Evolutionary conservation across 2,329 filamentous ascomycete genomes (phyloP), one percentile per base, ranked within the genome.

Genomic region (Colletotrichum sublineola): DNA sequence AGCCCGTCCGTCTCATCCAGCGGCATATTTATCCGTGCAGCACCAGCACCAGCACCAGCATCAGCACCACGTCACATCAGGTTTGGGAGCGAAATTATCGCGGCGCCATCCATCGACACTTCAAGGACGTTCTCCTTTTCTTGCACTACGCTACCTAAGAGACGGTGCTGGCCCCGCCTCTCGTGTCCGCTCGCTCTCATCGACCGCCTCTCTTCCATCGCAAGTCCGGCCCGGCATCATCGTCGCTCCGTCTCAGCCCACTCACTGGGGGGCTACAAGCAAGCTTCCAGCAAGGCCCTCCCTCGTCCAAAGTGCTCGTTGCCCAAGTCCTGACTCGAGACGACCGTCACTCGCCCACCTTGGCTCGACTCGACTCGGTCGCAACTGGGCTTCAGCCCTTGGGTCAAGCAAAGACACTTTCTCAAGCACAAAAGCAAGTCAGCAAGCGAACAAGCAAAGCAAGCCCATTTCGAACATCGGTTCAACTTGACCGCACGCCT

Each of bases 271-370:
- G 9, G 12, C 40, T 15, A 15, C 40, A 42, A 61, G 42, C 44
- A 62, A 40, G 42, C 14, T 50, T 38, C 60, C 44, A 62, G 31
- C 57, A 62, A 50, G 44, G n/a, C 9, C 46, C 44, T 50, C 44
- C 8, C 44, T 46, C 44, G 11, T 46, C 31, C 15, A n/a, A 40
- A 50, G 60, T 14, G 24, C 8, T 18, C 50, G 31, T 20, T 48
- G 50, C 18, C 61, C 24, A 6, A 42, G 18, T 56, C 29, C 63
- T 71, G 68, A 71, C 63, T 71, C 68, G 68, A 62, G 56, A 67
- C 56, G 33, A 24, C 18, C 24, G 36, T 36, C 36, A 12, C 12
- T 57, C 40, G 42, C 42, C 15, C 15, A 14, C 36, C 33, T n/a
- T 55, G 33, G 46, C 44, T 11, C 44, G 44, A n/a, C 15, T 33